A percentile compares a stretch with the other conserved stretches of the same genome.
These are phyloP conservation scores for Amanita exitialis DNA, from an alignment of 768 basidiomycete genomes.

Conservation along the genomic window DNA sequence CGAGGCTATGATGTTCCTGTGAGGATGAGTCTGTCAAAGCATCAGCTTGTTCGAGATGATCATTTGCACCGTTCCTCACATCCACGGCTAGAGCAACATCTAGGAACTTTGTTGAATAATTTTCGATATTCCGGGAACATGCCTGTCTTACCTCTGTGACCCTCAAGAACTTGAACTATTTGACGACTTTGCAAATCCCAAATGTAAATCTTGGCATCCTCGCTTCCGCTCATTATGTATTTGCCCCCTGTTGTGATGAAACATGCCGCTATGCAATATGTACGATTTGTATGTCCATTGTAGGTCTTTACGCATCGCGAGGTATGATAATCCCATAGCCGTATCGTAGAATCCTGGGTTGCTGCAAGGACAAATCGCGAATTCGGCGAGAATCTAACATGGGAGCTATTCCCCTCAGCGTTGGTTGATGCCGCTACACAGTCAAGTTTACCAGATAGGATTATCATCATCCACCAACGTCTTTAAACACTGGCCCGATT, in stretches of 20 bases:
- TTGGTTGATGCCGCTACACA: conserved; percentile 3
- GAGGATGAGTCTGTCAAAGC: conserved; percentile 65
- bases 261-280: conserved; percentile 67
- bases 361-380: conserved; percentile 82
- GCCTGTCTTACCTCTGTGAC: conserved; percentile 58
- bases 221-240: conserved; percentile 81
- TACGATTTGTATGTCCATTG: conserved; percentile 76
- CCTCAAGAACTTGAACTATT: conserved; percentile 64
- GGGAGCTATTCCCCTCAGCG: conserved; percentile 41
- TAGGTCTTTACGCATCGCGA: conserved; percentile 92
- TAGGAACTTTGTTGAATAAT: conserved; percentile 11
- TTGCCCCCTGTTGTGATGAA: conserved; percentile 52
- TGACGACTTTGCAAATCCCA: conserved; percentile 85
- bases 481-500: conserved; percentile 96
- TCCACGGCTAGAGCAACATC: conserved; percentile 73
- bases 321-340: conserved; percentile 90
- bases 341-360: conserved; percentile 90
- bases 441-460: conserved; percentile 62
- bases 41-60: background rate
- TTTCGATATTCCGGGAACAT: background rate
- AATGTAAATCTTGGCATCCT: conserved; percentile 80
- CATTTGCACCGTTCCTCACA: conserved; percentile 26
- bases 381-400: conserved; percentile 88
- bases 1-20: conserved; percentile 66
- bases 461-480: conserved; percentile 95